phyloP scores from a whole-genome alignment of 2,329 filamentous ascomycete species.

The Cercospora sp. region DNA sequence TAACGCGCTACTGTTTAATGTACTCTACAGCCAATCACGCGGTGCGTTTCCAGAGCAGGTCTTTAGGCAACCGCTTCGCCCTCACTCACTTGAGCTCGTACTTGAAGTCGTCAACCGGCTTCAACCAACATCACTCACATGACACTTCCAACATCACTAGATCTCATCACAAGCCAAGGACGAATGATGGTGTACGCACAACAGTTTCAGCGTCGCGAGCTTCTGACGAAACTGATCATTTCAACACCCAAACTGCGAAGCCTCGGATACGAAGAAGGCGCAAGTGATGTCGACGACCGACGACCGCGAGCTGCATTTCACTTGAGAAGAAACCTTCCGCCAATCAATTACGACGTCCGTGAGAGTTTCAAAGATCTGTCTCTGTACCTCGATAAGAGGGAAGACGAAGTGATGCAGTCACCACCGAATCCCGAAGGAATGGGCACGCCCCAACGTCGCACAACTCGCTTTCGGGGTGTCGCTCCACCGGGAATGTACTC shows the following conservation, averaged over 20 bases:
- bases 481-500: not conserved
- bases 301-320: not conserved
- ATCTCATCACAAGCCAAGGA: not conserved
- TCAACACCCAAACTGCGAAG: not conserved
- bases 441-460: not conserved
- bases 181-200: not conserved
- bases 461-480: not conserved
- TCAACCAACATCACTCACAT: not conserved
- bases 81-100: not conserved
- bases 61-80: not conserved
- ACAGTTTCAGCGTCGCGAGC: conserved; percentile 1
- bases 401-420: not conserved
- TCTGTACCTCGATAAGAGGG: not conserved
- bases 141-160: not conserved
- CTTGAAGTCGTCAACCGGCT: not conserved
- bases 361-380: not conserved
- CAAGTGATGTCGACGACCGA: not conserved
- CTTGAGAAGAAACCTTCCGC: not conserved
- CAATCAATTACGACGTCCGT: not conserved
- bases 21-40: not conserved
- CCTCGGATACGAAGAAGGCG: not conserved
- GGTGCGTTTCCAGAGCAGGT: not conserved
- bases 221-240: not conserved
- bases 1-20: not conserved
- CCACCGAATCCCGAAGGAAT: not conserved